These are phyloP conservation scores for Pistacia atlantica DNA, from an alignment of 345 rosid species.

Conservation along the genomic window DNA sequence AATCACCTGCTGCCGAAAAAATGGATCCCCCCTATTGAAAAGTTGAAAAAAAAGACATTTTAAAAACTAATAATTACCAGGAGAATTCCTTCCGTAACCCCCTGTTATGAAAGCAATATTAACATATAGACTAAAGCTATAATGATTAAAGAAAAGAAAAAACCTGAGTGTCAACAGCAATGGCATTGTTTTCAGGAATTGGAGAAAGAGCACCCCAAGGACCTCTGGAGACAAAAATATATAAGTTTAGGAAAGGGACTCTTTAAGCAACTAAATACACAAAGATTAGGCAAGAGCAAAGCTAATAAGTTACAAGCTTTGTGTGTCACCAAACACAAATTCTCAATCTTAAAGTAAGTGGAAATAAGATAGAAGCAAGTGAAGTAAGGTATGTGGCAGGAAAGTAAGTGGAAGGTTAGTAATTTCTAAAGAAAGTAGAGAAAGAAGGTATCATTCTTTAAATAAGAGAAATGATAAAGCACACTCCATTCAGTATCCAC, in stretches of 20 bases:
- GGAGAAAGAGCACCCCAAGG: slow-evolving; percentile 98
- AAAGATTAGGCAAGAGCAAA: not conserved
- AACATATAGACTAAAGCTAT: slow-evolving; percentile 2
- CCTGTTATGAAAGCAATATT: slow-evolving; percentile 7
- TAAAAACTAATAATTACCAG: slow-evolving; percentile 5
- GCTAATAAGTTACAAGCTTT: not conserved
- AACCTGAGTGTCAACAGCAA: slow-evolving; percentile 76
- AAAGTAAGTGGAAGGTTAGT: not conserved
- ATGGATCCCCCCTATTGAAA: slow-evolving; percentile 67
- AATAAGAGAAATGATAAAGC: not conserved
- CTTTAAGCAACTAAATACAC: not conserved
- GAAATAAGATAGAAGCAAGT: not conserved
- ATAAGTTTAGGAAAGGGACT: slow-evolving; percentile 9
- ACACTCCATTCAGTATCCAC: not conserved
- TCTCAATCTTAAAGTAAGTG: too few relatives aligned
- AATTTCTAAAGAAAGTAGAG: not conserved
- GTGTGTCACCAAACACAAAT: not conserved
- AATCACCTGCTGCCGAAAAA: slow-evolving; percentile 92
- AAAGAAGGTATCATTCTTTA: not conserved
- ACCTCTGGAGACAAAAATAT: slow-evolving; percentile 52
- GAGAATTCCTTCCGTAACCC: not conserved
- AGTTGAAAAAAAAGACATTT: slow-evolving; percentile 10
- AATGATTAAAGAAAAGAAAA: not conserved
- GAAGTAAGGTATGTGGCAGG: not conserved
- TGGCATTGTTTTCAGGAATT: slow-evolving; percentile 85